Conservation (phyloP, 371 early-diverging fungal species). For the Lichtheimia ramosa region DNA sequence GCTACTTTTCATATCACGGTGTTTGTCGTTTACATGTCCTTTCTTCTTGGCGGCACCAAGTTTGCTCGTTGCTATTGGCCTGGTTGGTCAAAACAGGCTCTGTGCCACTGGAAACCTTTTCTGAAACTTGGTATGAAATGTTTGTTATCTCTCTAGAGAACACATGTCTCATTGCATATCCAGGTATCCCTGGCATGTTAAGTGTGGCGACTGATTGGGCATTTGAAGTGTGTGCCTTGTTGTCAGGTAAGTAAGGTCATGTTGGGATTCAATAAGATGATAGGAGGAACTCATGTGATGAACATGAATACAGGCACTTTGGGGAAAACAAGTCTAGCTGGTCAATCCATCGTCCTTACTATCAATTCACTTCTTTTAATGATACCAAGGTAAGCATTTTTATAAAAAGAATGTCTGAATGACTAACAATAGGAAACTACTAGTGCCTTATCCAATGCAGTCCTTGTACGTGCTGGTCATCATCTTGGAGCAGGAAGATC, state of each 20-base stretch:
- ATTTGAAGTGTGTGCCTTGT: conserved; percentile 49
- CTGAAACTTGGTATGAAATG: conserved; percentile 33
- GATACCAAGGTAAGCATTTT: conserved; percentile 32
- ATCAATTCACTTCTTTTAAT: conserved; percentile 33
- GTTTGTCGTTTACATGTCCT: conserved; percentile 3
- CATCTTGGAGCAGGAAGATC: conserved; percentile 37
- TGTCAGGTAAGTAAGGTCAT: conserved; percentile 21
- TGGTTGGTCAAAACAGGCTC: conserved; percentile 29
- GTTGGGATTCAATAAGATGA: neutral
- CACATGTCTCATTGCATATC: neutral
- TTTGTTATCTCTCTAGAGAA: neutral
- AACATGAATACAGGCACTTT: conserved; percentile 19
- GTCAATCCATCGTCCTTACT: conserved; percentile 38
- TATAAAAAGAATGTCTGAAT: neutral
- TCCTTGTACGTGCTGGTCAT: conserved; percentile 40
- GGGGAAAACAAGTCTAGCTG: conserved; percentile 43
- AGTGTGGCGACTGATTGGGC: conserved; percentile 51
- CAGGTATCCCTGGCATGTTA: conserved; percentile 49
- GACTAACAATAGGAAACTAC: neutral
- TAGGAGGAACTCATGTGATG: neutral
- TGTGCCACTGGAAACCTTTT: conserved; percentile 35
- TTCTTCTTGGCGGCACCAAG: conserved; percentile 21
- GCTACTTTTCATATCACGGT: conserved; percentile 10
- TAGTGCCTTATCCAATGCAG: conserved; percentile 33
- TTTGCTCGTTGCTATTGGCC: conserved; percentile 31